phyloP scores from a whole-genome alignment of 352 stramenopile genomes.

The Globisporangium mamillatum region DNA sequence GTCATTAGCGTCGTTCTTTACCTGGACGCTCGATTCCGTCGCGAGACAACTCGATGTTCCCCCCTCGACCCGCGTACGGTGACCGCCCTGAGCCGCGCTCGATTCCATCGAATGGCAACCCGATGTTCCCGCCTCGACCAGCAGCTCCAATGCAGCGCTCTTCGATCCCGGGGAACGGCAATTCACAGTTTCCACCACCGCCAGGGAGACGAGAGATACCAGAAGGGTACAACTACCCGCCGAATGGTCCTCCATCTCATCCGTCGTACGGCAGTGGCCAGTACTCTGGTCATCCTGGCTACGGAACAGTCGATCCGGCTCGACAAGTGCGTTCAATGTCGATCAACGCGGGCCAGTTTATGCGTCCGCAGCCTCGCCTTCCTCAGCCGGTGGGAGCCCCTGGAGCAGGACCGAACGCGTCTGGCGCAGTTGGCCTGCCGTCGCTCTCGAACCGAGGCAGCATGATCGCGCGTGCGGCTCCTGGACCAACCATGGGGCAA shows the following conservation, averaged over 20 bases:
- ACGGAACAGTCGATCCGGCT: constrained; percentile 21
- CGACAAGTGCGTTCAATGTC: constrained; percentile 60
- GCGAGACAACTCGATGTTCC: constrained; percentile 56
- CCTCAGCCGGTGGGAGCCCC: constrained; percentile 13
- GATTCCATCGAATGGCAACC: constrained; percentile 59
- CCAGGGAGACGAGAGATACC: constrained; percentile 37
- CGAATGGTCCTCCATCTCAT: constrained; percentile 16
- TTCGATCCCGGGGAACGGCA: constrained; percentile 51
- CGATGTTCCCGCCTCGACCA: constrained; percentile 68
- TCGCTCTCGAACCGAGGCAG: constrained; percentile 51
- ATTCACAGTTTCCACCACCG: constrained; percentile 59
- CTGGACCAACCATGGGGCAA: constrained; percentile 60
- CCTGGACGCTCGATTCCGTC: constrained; percentile 52
- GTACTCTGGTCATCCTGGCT: constrained; percentile 11
- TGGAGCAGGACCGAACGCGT: constrained; percentile 14
- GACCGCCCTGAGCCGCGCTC: constrained; percentile 52
- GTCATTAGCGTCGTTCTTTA: constrained; percentile 22
- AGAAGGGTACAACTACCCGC: constrained; percentile 30
- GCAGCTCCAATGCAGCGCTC: constrained; percentile 28
- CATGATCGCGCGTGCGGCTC: constrained; percentile 27
- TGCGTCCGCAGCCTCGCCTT: constrained; percentile 27
- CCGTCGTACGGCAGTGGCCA: constrained; percentile 20
- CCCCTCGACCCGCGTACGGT: constrained; percentile 39
- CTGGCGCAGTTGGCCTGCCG: constrained; percentile 35
- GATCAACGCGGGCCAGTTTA: constrained; percentile 50